Evolutionary conservation across 1,284 basidiomycete genomes (phyloP).

Genomic region (Ceratobasidium sp.): DNA sequence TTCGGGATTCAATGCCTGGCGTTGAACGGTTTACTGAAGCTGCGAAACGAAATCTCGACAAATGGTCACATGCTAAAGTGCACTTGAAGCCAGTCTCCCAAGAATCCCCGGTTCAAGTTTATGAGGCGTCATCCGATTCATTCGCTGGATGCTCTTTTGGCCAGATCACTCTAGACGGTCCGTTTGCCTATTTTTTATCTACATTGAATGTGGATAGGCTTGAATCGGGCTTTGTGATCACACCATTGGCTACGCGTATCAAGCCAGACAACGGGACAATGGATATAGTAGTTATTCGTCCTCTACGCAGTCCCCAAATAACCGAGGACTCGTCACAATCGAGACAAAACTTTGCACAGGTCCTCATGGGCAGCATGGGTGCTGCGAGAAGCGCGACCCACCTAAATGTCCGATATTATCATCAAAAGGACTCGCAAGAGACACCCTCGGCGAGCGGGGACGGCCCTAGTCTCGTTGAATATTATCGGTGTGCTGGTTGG

Average conservation of each 20-base stretch:
- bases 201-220: constrained; percentile 83
- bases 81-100: constrained; percentile 58
- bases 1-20: constrained; percentile 73
- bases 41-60: constrained; percentile 73
- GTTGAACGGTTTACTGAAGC: constrained; percentile 89
- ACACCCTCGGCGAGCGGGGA: constrained; percentile 51
- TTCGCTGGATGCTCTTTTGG: constrained; percentile 43
- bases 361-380: constrained; percentile 60
- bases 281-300: constrained; percentile 86
- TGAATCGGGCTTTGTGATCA: constrained; percentile 80
- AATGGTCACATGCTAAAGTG: constrained; percentile 74
- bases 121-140: constrained; percentile 59
- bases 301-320: constrained; percentile 66
- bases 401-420: constrained; percentile 64
- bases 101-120: constrained; percentile 56
- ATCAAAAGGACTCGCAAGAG: constrained; percentile 52
- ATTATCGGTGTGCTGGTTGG: constrained; percentile 81
- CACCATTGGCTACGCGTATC: constrained; percentile 61
- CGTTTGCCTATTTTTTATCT: constrained; percentile 86
- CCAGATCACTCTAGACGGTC: constrained; percentile 66
- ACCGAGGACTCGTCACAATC: constrained; percentile 53
- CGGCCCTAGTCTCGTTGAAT: constrained; percentile 75
- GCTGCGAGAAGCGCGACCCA: constrained; percentile 81
- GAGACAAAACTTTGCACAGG: constrained; percentile 58
- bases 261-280: constrained; percentile 59